These are phyloP conservation scores for Entomortierella parvispora DNA, from an alignment of 192 early-diverging fungal genomes.

Conservation along the genomic window DNA sequence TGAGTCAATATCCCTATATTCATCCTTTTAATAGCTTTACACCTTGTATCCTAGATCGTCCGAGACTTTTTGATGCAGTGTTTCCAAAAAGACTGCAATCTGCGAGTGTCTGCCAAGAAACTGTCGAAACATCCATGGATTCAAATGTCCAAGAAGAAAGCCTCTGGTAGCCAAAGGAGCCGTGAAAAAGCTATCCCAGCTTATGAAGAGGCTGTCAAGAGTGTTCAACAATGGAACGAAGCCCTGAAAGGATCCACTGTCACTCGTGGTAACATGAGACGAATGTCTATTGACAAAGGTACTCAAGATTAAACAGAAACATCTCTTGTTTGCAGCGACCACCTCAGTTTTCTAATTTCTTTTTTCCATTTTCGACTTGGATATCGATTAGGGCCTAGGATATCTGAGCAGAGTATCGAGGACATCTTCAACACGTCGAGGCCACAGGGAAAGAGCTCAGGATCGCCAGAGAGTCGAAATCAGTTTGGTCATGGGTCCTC, in stretches of 20 bases:
- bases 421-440: slow-evolving; percentile 22
- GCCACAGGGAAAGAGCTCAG: slow-evolving; percentile 7
- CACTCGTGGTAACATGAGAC: slow-evolving; percentile 14
- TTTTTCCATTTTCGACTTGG: no score
- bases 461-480: slow-evolving; percentile 4
- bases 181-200: slow-evolving; percentile 40
- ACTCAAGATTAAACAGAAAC: no score
- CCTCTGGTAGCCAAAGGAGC: slow-evolving; percentile 29
- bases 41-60: no score
- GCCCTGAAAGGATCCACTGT: slow-evolving; percentile 39
- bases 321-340: no score
- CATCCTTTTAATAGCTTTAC: no score
- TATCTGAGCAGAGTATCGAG: slow-evolving; percentile 2
- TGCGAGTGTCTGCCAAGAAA: slow-evolving; percentile 71
- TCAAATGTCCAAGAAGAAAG: slow-evolving; percentile 47
- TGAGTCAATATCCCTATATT: no score
- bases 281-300: slow-evolving; percentile 18
- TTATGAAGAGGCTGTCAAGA: slow-evolving; percentile 51
- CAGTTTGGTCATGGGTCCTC: not conserved
- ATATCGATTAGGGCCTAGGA: not conserved
- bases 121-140: slow-evolving; percentile 81
- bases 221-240: slow-evolving; percentile 54
- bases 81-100: slow-evolving; percentile 80
- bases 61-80: slow-evolving; percentile 82
- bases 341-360: no score